Evolutionary conservation across 176 grass and related monocot species (phyloP), one percentile per base, ranked within the genome.

Genomic region (Cenchrus fungigraminus): DNA sequence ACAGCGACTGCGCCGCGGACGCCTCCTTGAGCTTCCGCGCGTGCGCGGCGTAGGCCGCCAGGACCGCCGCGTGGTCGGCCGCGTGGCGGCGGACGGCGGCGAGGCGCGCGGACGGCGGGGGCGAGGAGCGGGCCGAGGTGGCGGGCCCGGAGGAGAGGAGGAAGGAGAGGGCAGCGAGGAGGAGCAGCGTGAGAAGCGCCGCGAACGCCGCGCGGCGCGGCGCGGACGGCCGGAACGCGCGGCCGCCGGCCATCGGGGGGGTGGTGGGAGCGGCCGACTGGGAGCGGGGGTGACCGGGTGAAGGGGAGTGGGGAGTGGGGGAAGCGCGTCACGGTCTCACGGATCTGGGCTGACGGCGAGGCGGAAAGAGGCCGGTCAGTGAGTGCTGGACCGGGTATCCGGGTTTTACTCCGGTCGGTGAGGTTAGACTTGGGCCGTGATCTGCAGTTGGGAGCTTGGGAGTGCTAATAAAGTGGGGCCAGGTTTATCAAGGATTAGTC

Each of bases 11-110:
- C 75, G 71, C 91, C 5, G 93, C 86, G 12, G 91, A 91, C 2
- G 91, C 88, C 46, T 94, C 90, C 93, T 99, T 99, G 83, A 96
- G 93, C 88, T 81, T 94, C 50, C 94, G 91, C 34, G 97, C 89
- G 68, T 96, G 88, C 42, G 86, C 79, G 14, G 91, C 90, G 84
- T 99, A 96, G 32, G 91, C 86, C 8, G 90, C 83, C 55, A 95
- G 90, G 2, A 99, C 86, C 9, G 90, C 84, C 17, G 97, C 88
- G 86, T 99, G 97, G 78, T 99, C 97, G 32, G 93, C 65, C 4
- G 88, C 93, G 55, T 99, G 97, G 22, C 86, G 88, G 60, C 84
- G 88, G 60, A 94, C 75, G 65, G 91, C 84, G 52, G 91, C 82
- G 84, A 94, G 83, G 50, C 83, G 91, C 65, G 92, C 34, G 74